These are phyloP conservation scores for Talaromyces funiculosus DNA, from an alignment of 2,329 filamentous ascomycete species.

Conservation along the genomic window DNA sequence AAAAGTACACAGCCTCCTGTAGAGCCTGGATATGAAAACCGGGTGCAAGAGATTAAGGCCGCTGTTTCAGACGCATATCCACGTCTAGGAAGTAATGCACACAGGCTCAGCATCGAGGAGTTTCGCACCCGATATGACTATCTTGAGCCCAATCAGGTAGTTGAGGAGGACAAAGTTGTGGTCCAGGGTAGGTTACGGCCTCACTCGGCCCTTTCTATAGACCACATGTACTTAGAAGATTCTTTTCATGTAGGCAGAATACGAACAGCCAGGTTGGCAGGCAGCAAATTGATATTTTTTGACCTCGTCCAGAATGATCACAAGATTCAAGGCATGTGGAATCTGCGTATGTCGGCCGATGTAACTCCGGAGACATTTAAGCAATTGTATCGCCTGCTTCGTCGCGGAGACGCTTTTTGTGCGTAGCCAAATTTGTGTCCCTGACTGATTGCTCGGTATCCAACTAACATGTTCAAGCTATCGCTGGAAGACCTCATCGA, in stretches of 20 bases:
- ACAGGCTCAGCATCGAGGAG: conserved; percentile 29
- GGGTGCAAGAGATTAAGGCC: conserved; percentile 34
- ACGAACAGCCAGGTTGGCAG: conserved; percentile 61
- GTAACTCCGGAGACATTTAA: conserved; percentile 47
- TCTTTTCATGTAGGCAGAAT: conserved; percentile 59
- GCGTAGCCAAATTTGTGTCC: conserved; percentile 40
- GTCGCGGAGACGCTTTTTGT: conserved; percentile 81
- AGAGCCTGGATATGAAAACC: conserved; percentile 30
- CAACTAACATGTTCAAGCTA: conserved; percentile 43
- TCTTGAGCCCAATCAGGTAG: conserved; percentile 35
- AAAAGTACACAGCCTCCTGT: conserved; percentile 27
- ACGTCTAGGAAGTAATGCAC: conserved; percentile 27
- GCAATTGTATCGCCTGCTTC: conserved; percentile 59
- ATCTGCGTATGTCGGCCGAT: conserved; percentile 46
- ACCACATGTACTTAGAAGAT: conserved; percentile 35
- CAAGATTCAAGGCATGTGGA: conserved; percentile 70
- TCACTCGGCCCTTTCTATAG: conserved; percentile 17
- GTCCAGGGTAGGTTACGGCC: conserved; percentile 38
- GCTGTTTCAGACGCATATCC: conserved; percentile 35
- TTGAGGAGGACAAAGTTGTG: conserved; percentile 35
- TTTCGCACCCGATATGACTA: conserved; percentile 35
- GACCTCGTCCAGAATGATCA: conserved; percentile 69
- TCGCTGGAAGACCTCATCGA: conserved; percentile 64
- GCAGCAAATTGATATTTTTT: conserved; percentile 77
- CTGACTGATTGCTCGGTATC: not conserved